A percentile compares a stretch with the other conserved stretches of the same genome.
Evolutionary conservation across 2,329 filamentous ascomycete genomes (phyloP).

Genomic region (Botryosphaeria dothidea): DNA sequence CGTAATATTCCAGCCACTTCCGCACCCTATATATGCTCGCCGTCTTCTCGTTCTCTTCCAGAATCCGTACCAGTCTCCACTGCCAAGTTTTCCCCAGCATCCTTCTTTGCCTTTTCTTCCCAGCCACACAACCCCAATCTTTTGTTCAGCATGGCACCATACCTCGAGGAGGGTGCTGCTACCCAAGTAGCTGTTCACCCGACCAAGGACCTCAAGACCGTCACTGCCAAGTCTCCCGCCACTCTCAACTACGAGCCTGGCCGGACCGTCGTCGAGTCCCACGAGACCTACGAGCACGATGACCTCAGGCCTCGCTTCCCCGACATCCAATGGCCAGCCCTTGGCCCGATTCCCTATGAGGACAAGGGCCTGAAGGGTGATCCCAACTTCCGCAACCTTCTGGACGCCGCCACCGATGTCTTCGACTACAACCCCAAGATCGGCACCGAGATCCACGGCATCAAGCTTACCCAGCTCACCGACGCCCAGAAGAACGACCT

Average conservation of each 20-base stretch:
- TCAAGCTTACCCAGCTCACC: constrained; percentile 52
- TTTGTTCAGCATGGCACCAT: constrained; percentile 20
- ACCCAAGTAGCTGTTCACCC: not conserved
- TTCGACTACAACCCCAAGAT: constrained; percentile 60
- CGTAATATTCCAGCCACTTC: not conserved
- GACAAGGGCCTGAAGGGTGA: constrained; percentile 59
- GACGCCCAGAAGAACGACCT: constrained; percentile 57
- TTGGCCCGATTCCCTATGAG: constrained; percentile 51
- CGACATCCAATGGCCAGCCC: constrained; percentile 52
- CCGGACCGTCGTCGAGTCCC: constrained; percentile 45
- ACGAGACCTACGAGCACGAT: constrained; percentile 53
- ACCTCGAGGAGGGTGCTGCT: not conserved
- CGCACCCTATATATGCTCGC: not conserved
- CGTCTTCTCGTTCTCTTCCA: not conserved
- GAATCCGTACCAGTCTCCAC: constrained; percentile 1
- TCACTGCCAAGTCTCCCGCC: constrained; percentile 26
- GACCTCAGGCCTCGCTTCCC: constrained; percentile 56
- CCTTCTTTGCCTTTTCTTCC: not conserved
- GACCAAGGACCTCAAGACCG: constrained; percentile 10
- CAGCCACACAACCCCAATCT: not conserved
- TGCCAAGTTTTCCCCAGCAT: not conserved
- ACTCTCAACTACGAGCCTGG: constrained; percentile 50
- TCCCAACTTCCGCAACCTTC: constrained; percentile 54
- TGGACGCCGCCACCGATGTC: constrained; percentile 54
- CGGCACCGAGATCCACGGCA: constrained; percentile 55